Conservation (phyloP, 2,329 filamentous ascomycete genomes). For the Alternaria brassicae region DNA sequence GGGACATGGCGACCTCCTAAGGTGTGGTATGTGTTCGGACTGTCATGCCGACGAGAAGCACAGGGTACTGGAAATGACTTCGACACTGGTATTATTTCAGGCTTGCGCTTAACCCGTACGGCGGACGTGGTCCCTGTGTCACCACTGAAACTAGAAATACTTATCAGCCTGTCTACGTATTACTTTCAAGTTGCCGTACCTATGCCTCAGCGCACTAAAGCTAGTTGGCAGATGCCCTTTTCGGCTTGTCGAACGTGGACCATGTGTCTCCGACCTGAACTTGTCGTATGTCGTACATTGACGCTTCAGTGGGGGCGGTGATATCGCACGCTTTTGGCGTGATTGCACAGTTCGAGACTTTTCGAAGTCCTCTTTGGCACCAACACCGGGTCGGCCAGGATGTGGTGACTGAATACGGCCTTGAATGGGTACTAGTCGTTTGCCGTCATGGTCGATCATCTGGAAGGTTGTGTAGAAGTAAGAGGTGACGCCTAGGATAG, state of each 20-base stretch:
- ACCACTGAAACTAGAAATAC: background rate
- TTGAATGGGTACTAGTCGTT: background rate
- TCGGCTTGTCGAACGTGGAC: background rate
- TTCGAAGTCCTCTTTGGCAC: background rate
- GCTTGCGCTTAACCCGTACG: background rate
- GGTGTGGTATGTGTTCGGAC: background rate
- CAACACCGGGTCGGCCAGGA: background rate
- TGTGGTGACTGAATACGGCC: background rate
- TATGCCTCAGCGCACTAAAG: constrained; percentile 2
- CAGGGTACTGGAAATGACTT: background rate
- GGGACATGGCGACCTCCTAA: background rate
- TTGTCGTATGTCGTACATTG: constrained; percentile 15
- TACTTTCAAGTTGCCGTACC: constrained; percentile 6
- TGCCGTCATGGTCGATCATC: constrained; percentile 1
- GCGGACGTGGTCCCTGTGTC: background rate
- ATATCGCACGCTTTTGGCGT: constrained; percentile 20
- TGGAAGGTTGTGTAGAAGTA: background rate
- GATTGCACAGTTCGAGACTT: background rate
- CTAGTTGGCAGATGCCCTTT: background rate
- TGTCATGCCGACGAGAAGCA: background rate
- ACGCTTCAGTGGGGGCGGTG: constrained; percentile 36
- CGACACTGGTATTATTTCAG: background rate
- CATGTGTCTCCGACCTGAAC: background rate
- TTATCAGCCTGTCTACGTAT: background rate
- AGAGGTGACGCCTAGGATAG: background rate